Percentiles rank a stretch among this genome's conserved stretches.
Evolutionary conservation across 2,329 filamentous ascomycete species (phyloP).

Genomic region (Paecilomyces dactylethromorphus): DNA sequence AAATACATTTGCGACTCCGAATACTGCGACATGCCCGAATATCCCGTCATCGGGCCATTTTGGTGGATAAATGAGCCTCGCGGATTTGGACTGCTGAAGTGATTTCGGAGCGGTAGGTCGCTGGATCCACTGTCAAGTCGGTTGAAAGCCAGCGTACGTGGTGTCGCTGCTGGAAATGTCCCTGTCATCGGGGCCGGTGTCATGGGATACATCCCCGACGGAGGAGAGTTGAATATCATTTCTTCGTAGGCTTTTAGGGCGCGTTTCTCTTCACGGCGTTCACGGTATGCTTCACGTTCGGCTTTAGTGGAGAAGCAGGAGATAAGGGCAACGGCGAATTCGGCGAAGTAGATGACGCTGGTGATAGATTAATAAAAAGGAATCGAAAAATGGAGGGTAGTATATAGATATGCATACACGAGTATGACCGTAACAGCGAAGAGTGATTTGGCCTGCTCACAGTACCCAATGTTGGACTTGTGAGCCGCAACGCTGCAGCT

Average conservation of each 20-base stretch:
- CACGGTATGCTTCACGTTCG: conserved; percentile 26
- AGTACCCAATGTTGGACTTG: conserved; percentile 46
- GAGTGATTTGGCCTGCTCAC: conserved; percentile 52
- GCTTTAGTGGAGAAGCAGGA: conserved; percentile 40
- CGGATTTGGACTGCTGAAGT: conserved; percentile 18
- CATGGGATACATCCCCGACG: conserved; percentile 20
- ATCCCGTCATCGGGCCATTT: conserved; percentile 10
- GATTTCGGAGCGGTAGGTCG: conserved; percentile 35
- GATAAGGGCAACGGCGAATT: conserved; percentile 42
- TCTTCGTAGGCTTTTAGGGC: conserved; percentile 18
- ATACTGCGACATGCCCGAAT: conserved; percentile 7
- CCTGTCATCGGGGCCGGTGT: conserved; percentile 17
- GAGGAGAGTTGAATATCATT: conserved; percentile 31
- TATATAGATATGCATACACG: conserved; percentile 38
- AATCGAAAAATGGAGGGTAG: background rate
- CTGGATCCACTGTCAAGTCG: conserved; percentile 27
- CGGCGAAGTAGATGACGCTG: conserved; percentile 46
- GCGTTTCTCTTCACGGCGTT: conserved; percentile 29
- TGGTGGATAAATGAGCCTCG: conserved; percentile 14
- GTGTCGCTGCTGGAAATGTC: conserved; percentile 33
- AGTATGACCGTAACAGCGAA: conserved; percentile 53
- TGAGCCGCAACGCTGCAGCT: conserved; percentile 48
- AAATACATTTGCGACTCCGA: conserved; percentile 32
- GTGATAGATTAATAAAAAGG: background rate
- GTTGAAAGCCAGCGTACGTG: conserved; percentile 37